Evolutionary conservation across 306 rosid species (phyloP).

Genomic region (Quercus glauca): DNA sequence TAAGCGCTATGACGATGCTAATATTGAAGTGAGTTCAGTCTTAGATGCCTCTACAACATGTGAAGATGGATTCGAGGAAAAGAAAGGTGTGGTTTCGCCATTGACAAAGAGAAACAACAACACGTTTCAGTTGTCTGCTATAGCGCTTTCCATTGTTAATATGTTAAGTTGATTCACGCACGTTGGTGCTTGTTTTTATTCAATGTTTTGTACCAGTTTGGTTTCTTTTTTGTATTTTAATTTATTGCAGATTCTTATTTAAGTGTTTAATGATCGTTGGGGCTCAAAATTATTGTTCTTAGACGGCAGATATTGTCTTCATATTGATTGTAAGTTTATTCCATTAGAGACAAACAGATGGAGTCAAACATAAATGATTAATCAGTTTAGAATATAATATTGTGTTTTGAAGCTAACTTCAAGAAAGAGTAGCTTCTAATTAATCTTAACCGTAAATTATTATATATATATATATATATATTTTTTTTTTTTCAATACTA

Average conservation of each 20-base stretch:
- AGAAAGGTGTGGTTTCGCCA: conserved; percentile 36
- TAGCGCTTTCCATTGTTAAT: conserved; percentile 59
- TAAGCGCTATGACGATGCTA: conserved; percentile 44
- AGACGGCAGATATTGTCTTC: neutral
- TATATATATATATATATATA: neutral
- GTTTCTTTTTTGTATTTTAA: neutral
- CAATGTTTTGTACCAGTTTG: neutral
- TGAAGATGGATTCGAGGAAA: conserved; percentile 70
- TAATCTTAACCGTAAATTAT: neutral
- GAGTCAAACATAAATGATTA: too few relatives aligned
- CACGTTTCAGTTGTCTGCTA: conserved; percentile 53
- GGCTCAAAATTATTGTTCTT: neutral
- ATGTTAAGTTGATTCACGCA: conserved; percentile 25
- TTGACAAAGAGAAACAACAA: conserved; percentile 51
- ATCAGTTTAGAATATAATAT: neutral
- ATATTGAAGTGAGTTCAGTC: conserved; percentile 45
- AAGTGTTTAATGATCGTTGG: neutral
- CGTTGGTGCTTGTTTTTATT: neutral
- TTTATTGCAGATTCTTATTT: neutral
- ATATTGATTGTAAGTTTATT: neutral
- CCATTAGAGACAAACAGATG: neutral
- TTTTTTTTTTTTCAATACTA: neutral
- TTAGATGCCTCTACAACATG: conserved; percentile 60
- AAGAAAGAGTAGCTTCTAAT: conserved; percentile 9
- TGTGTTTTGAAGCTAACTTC: conserved; percentile 18